Conservation (phyloP, 768 basidiomycete genomes). For the Boletus tomentosulus region DNA sequence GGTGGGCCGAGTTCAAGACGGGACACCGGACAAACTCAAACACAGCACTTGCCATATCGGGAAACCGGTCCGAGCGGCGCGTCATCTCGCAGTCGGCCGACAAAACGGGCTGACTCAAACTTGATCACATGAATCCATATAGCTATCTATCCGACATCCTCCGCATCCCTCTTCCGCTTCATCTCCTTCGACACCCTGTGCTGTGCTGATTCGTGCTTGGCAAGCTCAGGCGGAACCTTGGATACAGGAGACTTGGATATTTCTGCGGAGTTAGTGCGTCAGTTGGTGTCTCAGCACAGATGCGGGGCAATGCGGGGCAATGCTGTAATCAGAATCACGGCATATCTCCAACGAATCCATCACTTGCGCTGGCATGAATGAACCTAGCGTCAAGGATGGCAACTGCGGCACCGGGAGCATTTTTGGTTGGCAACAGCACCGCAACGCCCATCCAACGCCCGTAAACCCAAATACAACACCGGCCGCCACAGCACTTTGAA, state of each 20-base stretch:
- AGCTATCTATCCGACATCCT: constrained; percentile 54
- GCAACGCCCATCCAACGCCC: background rate
- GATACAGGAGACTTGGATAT: constrained; percentile 92
- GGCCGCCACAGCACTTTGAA: background rate
- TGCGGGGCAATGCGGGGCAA: constrained; percentile 2
- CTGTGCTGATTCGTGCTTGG: constrained; percentile 88
- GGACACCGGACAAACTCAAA: constrained; percentile 1
- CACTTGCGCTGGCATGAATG: background rate
- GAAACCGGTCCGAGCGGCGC: constrained; percentile 14
- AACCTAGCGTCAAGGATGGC: background rate
- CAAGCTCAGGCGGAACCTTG: constrained; percentile 83
- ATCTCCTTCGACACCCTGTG: constrained; percentile 90
- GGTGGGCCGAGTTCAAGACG: constrained; percentile 4
- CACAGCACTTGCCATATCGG: constrained; percentile 11
- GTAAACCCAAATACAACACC: background rate
- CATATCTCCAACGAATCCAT: background rate
- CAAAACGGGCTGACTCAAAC: constrained; percentile 1
- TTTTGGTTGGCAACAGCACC: background rate
- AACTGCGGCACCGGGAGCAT: background rate
- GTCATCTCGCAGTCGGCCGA: constrained; percentile 19
- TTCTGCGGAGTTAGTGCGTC: constrained; percentile 46
- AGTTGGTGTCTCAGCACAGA: constrained; percentile 12
- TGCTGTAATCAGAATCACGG: constrained; percentile 1
- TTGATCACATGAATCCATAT: background rate
- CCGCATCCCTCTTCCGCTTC: constrained; percentile 88